Conservation (phyloP, 108 stramenopile genomes). For the Licmophora abbreviata region DNA sequence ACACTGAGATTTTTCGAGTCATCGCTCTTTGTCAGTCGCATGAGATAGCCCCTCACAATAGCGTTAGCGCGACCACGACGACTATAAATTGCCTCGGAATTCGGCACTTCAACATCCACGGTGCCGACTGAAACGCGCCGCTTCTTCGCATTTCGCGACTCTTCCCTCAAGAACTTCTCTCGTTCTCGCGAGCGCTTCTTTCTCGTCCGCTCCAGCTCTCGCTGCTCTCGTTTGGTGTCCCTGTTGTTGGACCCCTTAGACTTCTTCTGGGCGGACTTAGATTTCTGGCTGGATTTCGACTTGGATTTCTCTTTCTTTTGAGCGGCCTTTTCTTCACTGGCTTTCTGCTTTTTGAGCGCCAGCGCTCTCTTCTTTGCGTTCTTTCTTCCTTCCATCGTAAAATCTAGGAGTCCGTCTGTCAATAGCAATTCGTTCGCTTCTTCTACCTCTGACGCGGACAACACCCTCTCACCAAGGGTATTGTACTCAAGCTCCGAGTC, state of each 20-base stretch:
- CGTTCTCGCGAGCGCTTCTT: constrained; percentile 64
- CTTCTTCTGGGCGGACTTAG: constrained; percentile 20
- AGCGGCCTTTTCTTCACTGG: constrained; percentile 30
- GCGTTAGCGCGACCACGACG: constrained; percentile 66
- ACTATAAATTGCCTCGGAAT: constrained; percentile 18
- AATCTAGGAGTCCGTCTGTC: constrained; percentile 65
- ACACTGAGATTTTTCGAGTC: constrained; percentile 34
- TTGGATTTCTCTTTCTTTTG: constrained; percentile 26
- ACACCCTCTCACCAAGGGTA: constrained; percentile 12
- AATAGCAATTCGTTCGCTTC: constrained; percentile 72
- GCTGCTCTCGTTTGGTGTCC: constrained; percentile 47
- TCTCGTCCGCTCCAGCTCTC: constrained; percentile 50
- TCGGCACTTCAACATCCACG: constrained; percentile 15
- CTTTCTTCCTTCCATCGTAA: constrained; percentile 57
- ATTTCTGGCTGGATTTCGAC: constrained; percentile 28
- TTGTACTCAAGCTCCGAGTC: constrained; percentile 18
- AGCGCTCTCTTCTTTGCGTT: constrained; percentile 60
- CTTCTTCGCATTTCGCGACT: constrained; percentile 36
- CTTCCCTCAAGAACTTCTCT: constrained; percentile 50
- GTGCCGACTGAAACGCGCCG: constrained; percentile 10
- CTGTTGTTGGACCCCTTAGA: constrained; percentile 3
- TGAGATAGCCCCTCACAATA: constrained; percentile 64
- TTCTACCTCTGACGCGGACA: constrained; percentile 44
- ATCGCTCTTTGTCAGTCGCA: constrained; percentile 31
- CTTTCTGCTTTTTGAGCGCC: constrained; percentile 60